These are phyloP conservation scores for Suillus alpinus DNA, from an alignment of 768 basidiomycete genomes.

Conservation along the genomic window DNA sequence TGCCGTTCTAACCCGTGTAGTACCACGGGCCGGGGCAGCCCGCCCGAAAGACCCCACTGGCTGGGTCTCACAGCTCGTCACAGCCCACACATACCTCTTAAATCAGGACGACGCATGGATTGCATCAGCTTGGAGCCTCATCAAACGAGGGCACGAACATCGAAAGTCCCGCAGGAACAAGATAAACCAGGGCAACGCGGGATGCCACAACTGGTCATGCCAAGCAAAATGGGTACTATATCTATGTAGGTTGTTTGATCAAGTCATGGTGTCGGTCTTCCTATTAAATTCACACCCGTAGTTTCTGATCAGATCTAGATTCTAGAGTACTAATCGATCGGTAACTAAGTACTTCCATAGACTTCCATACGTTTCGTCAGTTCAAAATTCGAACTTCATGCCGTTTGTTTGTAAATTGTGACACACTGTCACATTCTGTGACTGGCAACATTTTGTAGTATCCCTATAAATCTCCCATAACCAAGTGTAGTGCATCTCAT, in stretches of 20 bases:
- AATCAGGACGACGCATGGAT: neutral
- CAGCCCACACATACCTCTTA: neutral
- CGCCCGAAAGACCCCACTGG: neutral
- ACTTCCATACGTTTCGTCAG: too few species aligned
- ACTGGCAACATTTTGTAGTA: neutral
- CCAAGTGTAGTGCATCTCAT: neutral
- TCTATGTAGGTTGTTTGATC: neutral
- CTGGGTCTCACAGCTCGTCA: too few species aligned
- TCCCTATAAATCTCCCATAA: slow-evolving; percentile 3
- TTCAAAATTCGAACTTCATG: too few species aligned
- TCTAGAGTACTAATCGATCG: too few species aligned
- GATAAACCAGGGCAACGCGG: neutral
- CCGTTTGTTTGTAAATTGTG: too few species aligned
- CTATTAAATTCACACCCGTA: too few species aligned
- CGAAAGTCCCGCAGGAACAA: neutral
- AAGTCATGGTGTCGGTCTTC: too few species aligned
- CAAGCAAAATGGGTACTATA: neutral
- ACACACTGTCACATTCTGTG: neutral
- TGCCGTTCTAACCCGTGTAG: neutral
- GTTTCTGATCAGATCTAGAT: too few species aligned
- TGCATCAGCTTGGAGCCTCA: neutral
- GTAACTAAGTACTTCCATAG: too few species aligned
- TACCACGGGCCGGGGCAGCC: neutral
- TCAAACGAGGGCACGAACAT: neutral
- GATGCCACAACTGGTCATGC: neutral